A percentile compares a stretch with the other conserved stretches of the same genome.
Evolutionary conservation across 257 asterid species (phyloP).

Genomic region (Plantago ovata): DNA sequence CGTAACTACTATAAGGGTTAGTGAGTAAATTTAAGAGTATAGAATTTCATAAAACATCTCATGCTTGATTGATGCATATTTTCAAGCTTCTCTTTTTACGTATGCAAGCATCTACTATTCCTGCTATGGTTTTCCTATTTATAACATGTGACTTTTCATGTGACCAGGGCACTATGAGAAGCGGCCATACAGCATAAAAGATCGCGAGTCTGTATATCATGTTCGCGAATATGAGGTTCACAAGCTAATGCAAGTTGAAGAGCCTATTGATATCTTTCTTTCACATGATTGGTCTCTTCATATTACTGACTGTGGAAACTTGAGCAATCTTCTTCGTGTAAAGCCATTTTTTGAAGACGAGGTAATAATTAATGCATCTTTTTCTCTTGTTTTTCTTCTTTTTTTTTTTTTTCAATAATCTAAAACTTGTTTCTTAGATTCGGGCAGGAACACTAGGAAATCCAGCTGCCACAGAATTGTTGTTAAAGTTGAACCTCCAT

Average conservation of each 20-base stretch:
- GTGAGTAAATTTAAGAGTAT: not conserved
- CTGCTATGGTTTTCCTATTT: conserved; percentile 6
- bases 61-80: too few species aligned
- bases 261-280: conserved; percentile 88
- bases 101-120: too few species aligned
- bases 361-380: conserved; percentile 34
- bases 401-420: too few species aligned
- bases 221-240: conserved; percentile 91
- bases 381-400: not conserved
- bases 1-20: conserved; percentile 63
- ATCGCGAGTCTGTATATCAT: conserved; percentile 84
- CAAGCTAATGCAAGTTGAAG: conserved; percentile 90
- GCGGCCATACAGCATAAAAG: conserved; percentile 67
- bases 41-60: too few species aligned
- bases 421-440: conserved; percentile 39
- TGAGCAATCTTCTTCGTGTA: conserved; percentile 51
- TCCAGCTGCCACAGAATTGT: conserved; percentile 79
- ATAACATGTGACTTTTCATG: conserved; percentile 21
- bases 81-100: too few species aligned
- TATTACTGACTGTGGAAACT: conserved; percentile 67
- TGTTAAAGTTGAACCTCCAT: conserved; percentile 79
- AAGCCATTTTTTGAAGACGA: conserved; percentile 75
- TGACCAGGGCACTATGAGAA: conserved; percentile 86
- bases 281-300: conserved; percentile 98
- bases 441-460: conserved; percentile 73